A percentile compares a stretch with the other conserved stretches of the same genome.
Conservation (phyloP, 2,329 filamentous ascomycete species). For the Cryphonectria parasitica region DNA sequence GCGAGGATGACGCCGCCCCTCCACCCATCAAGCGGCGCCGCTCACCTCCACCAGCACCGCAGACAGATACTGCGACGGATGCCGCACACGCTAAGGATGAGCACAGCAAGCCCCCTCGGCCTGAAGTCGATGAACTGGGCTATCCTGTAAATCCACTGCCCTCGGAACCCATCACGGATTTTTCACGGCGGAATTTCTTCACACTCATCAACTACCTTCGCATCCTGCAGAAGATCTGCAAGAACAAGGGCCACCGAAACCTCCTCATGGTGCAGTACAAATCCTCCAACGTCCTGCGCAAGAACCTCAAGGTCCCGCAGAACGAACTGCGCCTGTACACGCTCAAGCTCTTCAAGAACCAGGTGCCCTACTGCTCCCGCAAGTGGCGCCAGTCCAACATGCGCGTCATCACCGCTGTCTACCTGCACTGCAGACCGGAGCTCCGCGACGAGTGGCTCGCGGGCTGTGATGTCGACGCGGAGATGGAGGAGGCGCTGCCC, state of each 20-base stretch:
- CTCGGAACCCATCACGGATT: constrained; percentile 79
- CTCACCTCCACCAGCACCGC: constrained; percentile 46
- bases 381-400: constrained; percentile 99
- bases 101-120: constrained; percentile 42
- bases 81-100: constrained; percentile 12
- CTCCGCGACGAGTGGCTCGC: constrained; percentile 94
- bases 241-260: constrained; percentile 92
- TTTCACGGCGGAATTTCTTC: constrained; percentile 94
- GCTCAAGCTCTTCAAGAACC: constrained; percentile 96
- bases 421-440: constrained; percentile 90
- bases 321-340: constrained; percentile 88
- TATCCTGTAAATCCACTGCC: constrained; percentile 75
- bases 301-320: constrained; percentile 88
- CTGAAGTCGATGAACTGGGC: constrained; percentile 84
- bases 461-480: constrained; percentile 87
- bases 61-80: constrained; percentile 36
- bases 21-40: constrained; percentile 75
- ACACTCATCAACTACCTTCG: constrained; percentile 93
- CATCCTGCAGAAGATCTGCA: constrained; percentile 96
- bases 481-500: constrained; percentile 90
- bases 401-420: constrained; percentile 97
- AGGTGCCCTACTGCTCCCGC: constrained; percentile 95
- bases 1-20: constrained; percentile 79
- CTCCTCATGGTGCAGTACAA: constrained; percentile 95
- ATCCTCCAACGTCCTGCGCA: constrained; percentile 87